Evolutionary conservation across 495 filamentous ascomycete species (phyloP), one percentile per base, ranked within the genome.

Genomic region (Xylaria cubensis): DNA sequence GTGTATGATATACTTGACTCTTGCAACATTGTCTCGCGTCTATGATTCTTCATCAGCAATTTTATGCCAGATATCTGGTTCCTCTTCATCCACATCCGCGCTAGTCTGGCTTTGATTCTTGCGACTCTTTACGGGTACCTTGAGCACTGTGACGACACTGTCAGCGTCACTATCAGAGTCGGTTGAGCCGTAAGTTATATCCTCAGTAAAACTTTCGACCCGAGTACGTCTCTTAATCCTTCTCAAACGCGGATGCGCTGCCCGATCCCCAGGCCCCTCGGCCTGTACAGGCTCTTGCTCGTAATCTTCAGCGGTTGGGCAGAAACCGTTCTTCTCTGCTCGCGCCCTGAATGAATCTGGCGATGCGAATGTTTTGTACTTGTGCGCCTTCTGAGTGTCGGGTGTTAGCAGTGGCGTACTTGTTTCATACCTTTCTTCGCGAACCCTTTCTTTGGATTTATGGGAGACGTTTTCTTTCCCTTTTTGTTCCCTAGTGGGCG

Each of bases 11-110:
- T 39, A 21, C 32, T 39, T 39, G 9, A 61, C 17, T 39, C 36
- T 34, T 39, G 50, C 13, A 15, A 19, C 7, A 17, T 8, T 0
- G 0, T 42, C 12, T 19, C 41, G 7, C 65, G 34, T 15, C 21
- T 9, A 3, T 29, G 34, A 56, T n/a, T 63, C 32, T 66, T 70
- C 56, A 32, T 70, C 68, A 15, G 68, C 68, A 21, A 70, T 36
- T 15, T 10, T 63, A 2, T 51, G 68, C 68, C 68, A 70, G 0
- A 70, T 36, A 24, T 70, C 67, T 7, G 41, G 56, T 24, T 44
- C 34, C 29, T 62, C 67, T 19, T 69, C 67, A 6, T 26, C 41
- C 39, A 32, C 59, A 26, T 12, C 42, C 21, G 4, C 10, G 39
- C 10, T 3, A 21, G 19, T 34, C 15, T 24, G 17, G 24, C 42